Evolutionary conservation across 768 basidiomycete genomes (phyloP).

Genomic region (Mycena amicta): DNA sequence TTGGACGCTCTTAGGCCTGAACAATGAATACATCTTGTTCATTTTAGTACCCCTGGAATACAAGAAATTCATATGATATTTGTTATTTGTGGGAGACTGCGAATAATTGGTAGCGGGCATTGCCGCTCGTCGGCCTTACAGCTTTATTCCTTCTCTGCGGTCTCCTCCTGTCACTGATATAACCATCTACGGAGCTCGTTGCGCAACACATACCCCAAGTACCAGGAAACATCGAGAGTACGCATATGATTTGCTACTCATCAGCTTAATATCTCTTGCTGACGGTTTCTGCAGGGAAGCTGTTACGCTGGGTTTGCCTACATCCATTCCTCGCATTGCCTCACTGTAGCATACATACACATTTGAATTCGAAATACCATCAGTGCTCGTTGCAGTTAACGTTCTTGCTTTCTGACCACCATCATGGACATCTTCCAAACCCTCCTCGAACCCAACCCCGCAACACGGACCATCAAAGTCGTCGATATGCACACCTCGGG

Average conservation of each 20-base stretch:
- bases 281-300: slow-evolving; percentile 52
- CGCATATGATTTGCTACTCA: slow-evolving; percentile 30
- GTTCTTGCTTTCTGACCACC: no score
- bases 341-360: no score
- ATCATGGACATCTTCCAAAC: slow-evolving; percentile 22
- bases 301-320: slow-evolving; percentile 53
- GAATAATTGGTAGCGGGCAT: no score
- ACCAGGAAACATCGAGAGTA: slow-evolving; percentile 63
- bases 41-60: no score
- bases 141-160: not conserved
- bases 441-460: slow-evolving; percentile 9
- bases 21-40: no score
- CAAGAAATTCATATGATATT: no score
- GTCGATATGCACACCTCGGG: slow-evolving; percentile 44
- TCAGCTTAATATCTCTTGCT: slow-evolving; percentile 13
- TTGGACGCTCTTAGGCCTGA: no score
- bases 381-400: no score
- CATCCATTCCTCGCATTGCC: no score
- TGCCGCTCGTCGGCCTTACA: no score
- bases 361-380: no score
- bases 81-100: no score
- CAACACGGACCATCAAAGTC: slow-evolving; percentile 30
- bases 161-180: not conserved
- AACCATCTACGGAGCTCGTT: slow-evolving; percentile 39
- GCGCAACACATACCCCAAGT: slow-evolving; percentile 51